phyloP scores from a whole-genome alignment of 805 yeast species.

The Huiozyma naganishii region DNA sequence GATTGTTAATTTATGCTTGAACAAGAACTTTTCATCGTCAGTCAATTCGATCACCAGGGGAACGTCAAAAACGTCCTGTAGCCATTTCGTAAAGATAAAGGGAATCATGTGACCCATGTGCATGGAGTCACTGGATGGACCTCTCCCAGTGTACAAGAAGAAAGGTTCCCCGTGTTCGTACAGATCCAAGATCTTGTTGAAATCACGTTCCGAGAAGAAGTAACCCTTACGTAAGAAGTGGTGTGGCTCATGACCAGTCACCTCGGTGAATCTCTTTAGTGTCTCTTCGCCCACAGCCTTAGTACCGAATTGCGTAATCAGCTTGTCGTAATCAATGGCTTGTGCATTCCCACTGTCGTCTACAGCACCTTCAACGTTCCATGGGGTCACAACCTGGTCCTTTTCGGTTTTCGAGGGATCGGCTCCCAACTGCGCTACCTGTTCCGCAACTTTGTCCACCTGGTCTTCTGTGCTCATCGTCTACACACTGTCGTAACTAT shows the following conservation, averaged over 20 bases:
- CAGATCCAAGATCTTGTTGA: constrained; percentile 64
- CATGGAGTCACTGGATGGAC: constrained; percentile 89
- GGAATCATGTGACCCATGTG: constrained; percentile 97
- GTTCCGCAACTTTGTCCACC: constrained; percentile 13
- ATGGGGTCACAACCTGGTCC: constrained; percentile 74
- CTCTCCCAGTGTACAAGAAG: constrained; percentile 93
- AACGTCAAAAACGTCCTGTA: constrained; percentile 94
- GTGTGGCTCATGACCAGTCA: constrained; percentile 89
- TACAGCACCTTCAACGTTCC: constrained; percentile 99
- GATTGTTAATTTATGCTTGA: constrained; percentile 81
- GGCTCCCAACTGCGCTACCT: constrained; percentile 10
- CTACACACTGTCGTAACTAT: not conserved
- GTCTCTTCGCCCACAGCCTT: constrained; percentile 58
- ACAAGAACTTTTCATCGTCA: constrained; percentile 93
- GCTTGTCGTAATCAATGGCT: constrained; percentile 83
- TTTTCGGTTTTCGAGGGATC: constrained; percentile 8
- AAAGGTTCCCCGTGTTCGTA: constrained; percentile 94
- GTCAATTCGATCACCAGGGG: constrained; percentile 91
- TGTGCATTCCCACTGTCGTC: constrained; percentile 80
- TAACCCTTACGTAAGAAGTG: constrained; percentile 82
- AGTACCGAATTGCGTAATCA: constrained; percentile 83
- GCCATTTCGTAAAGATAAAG: constrained; percentile 91
- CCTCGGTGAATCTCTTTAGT: constrained; percentile 58
- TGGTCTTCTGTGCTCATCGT: not conserved
- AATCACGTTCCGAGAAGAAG: constrained; percentile 86